Percentiles rank a stretch among this genome's conserved stretches.
Evolutionary conservation across 1,284 basidiomycete species (phyloP).

Genomic region (Papiliotrema nemorosa): DNA sequence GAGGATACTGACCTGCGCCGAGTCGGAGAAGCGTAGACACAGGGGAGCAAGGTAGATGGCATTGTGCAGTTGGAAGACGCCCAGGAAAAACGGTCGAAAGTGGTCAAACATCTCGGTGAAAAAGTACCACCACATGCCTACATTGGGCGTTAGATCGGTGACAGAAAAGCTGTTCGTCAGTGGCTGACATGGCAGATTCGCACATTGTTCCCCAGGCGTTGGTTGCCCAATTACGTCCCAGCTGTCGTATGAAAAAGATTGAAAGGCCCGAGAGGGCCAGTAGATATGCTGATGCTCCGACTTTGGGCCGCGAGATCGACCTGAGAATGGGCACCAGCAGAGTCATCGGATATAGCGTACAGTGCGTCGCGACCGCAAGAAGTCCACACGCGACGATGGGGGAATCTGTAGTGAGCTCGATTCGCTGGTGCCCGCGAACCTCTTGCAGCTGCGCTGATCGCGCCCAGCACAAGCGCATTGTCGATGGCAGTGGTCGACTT

Average conservation of each 20-base stretch:
- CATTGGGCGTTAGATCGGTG: conserved; percentile 85
- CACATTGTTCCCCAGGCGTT: conserved; percentile 83
- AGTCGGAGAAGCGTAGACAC: conserved; percentile 84
- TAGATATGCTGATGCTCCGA: background rate
- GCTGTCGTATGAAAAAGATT: conserved; percentile 13
- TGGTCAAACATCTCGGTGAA: conserved; percentile 99
- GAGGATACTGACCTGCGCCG: conserved; percentile 76
- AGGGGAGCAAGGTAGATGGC: conserved; percentile 79
- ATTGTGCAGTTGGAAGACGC: conserved; percentile 90
- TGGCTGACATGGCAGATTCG: conserved; percentile 34
- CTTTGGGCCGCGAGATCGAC: background rate
- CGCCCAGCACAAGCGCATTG: conserved; percentile 63
- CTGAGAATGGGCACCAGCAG: conserved; percentile 64
- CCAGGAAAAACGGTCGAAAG: conserved; percentile 90
- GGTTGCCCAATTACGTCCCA: conserved; percentile 58
- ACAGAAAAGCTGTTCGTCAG: conserved; percentile 58
- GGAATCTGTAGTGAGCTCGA: background rate
- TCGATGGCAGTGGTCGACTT: conserved; percentile 76
- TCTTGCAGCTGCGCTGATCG: conserved; percentile 68
- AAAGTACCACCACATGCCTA: conserved; percentile 98
- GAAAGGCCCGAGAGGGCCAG: conserved; percentile 4
- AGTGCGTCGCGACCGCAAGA: conserved; percentile 65
- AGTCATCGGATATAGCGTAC: conserved; percentile 63
- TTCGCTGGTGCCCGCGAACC: too few relatives aligned
- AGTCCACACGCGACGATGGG: conserved; percentile 20